phyloP scores from a whole-genome alignment of 1,139 yeast genomes.

The Geotrichum klebahnii region DNA sequence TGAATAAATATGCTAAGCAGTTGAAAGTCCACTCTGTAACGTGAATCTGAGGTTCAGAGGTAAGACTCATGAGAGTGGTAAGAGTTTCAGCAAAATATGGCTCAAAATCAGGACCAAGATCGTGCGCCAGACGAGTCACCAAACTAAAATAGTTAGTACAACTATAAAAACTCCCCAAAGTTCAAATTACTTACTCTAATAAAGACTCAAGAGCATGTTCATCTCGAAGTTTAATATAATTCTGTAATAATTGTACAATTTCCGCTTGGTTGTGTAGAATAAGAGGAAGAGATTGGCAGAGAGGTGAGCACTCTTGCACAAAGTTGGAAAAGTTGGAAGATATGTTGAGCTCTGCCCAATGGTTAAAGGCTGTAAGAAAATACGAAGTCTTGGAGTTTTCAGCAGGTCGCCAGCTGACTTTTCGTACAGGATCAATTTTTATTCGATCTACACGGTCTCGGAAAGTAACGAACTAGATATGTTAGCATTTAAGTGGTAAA shows the following conservation, averaged over 20 bases:
- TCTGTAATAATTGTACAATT: constrained; percentile 54
- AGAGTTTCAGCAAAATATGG: constrained; percentile 59
- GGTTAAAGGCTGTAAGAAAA: constrained; percentile 70
- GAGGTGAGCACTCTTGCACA: constrained; percentile 50
- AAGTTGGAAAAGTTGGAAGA: constrained; percentile 70
- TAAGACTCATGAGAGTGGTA: constrained; percentile 49
- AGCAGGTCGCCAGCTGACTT: constrained; percentile 59
- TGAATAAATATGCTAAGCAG: constrained; percentile 81
- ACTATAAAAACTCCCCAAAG: background rate
- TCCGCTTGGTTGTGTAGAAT: constrained; percentile 63
- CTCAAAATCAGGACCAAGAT: constrained; percentile 87
- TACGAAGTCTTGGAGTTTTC: constrained; percentile 59
- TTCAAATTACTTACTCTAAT: constrained; percentile 47
- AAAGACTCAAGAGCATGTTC: constrained; percentile 73
- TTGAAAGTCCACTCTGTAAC: constrained; percentile 81
- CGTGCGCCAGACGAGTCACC: constrained; percentile 82
- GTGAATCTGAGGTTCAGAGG: constrained; percentile 50
- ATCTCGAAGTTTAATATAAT: constrained; percentile 55
- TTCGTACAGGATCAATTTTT: constrained; percentile 76
- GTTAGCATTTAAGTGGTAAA: background rate
- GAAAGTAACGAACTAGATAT: constrained; percentile 56
- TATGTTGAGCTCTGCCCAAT: constrained; percentile 84
- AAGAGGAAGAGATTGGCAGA: constrained; percentile 73
- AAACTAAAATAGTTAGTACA: constrained; percentile 36
- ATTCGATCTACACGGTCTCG: constrained; percentile 78